Evolutionary conservation across 2,329 filamentous ascomycete genomes (phyloP), one percentile per base, ranked within the genome.

Genomic region (Venturia asperata): DNA sequence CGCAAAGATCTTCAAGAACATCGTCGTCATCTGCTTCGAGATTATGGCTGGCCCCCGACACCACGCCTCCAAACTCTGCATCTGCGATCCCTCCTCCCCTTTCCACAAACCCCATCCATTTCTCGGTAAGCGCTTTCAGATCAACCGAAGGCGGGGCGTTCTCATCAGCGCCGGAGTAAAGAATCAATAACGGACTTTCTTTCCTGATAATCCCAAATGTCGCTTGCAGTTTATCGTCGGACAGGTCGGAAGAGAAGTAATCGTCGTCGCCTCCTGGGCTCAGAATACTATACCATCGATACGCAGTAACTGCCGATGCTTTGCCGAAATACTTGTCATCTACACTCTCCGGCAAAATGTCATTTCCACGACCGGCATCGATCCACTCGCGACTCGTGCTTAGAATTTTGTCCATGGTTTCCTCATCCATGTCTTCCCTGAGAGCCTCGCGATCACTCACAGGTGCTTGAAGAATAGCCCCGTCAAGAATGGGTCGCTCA

Each of bases 171-270:
- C 79, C 87, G 1, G 87, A 87, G 66, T 86, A 84, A 41, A 92
- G 72, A 21, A 90, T 84, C 68, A 89, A 76, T 0, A 91, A 74
- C 1, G 85, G 83, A n/a, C 75, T 76, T 15, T 76, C 15, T 9
- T 68, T 66, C 63, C 83, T 77, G 65, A 91, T 78, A 62, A 77
- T 77, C 3, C 86, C 83, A 82, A 93, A 96, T n/a, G 87, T 87
- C 17, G 73, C 73, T 30, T 75, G 71, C 7, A 92, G 77, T 21
- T 80, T 78, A 41, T 83, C 79, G 52, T 85, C 82, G 0, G 78
- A 74, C n/a, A 94, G 77, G 72, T 94, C 89, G 2, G 85, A 87
- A n/a, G 89, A 92, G 77, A 96, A 96, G 72, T 89, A 91, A 73
- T 96, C 92, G 73, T 97, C 92, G 66, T 90, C 88, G 11, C 87